Evolutionary conservation across 768 basidiomycete genomes (phyloP).

Genomic region (Boletus huronensis): DNA sequence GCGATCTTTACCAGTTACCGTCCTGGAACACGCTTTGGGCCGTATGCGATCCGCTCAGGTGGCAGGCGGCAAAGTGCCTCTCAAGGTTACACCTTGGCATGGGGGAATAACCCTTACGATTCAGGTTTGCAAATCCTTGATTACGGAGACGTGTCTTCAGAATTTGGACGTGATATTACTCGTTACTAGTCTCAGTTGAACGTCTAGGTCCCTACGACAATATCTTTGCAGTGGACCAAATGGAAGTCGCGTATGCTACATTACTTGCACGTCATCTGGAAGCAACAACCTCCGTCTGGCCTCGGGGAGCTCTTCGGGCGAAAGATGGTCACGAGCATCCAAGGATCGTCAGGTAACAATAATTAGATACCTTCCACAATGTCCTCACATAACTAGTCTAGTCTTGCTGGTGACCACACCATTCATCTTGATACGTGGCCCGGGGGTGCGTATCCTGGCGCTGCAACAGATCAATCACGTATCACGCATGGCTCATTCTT

Average conservation of each 20-base stretch:
- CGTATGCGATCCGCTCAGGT: conserved; percentile 78
- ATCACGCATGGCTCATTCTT: conserved; percentile 89
- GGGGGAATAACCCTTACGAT: conserved; percentile 65
- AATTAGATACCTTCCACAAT: not conserved
- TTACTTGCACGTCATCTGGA: conserved; percentile 57
- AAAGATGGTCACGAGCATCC: conserved; percentile 67
- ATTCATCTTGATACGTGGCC: conserved; percentile 70
- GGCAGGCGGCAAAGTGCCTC: conserved; percentile 61
- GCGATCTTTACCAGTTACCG: conserved; percentile 41
- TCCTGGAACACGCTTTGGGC: conserved; percentile 81
- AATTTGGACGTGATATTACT: not conserved
- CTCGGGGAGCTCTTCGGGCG: conserved; percentile 35
- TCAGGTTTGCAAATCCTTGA: conserved; percentile 62
- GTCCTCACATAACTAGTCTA: conserved; percentile 4
- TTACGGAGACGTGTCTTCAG: conserved; percentile 67
- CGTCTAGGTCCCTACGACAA: conserved; percentile 77
- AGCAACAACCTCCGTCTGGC: conserved; percentile 19
- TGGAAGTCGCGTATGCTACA: conserved; percentile 81
- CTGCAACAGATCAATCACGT: conserved; percentile 53
- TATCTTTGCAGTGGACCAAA: conserved; percentile 77
- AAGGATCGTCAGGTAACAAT: conserved; percentile 56
- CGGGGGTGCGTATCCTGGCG: conserved; percentile 36
- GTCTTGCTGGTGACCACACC: conserved; percentile 83
- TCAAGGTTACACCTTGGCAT: conserved; percentile 67
- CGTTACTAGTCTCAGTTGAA: not conserved